Percentiles rank a stretch among this genome's conserved stretches.
Conservation (phyloP, 2,329 filamentous ascomycete genomes). For the Colletotrichum sp. region DNA sequence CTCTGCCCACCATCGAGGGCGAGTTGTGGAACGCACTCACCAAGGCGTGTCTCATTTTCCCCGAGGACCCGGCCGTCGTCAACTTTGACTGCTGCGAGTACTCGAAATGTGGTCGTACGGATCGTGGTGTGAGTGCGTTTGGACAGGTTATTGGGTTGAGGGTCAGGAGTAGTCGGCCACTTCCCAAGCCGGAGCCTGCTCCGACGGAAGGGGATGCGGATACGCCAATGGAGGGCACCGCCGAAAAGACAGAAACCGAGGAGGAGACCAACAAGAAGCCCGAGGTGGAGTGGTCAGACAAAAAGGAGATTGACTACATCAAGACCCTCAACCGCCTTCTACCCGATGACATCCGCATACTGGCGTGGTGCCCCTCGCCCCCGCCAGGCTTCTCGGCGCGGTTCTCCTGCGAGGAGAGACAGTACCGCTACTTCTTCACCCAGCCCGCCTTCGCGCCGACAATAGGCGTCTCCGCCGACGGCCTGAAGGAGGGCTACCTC, state of each 20-base stretch:
- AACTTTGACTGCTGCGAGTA: constrained; percentile 89
- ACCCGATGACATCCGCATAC: constrained; percentile 84
- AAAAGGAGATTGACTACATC: constrained; percentile 81
- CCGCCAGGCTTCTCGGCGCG: constrained; percentile 85
- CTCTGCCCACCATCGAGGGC: constrained; percentile 86
- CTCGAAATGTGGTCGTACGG: constrained; percentile 93
- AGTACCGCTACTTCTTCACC: constrained; percentile 98
- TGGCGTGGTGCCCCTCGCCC: constrained; percentile 90
- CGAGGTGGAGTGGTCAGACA: constrained; percentile 61
- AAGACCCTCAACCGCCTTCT: constrained; percentile 85
- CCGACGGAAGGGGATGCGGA: constrained; percentile 23
- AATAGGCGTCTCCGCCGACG: constrained; percentile 44
- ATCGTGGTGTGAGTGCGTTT: constrained; percentile 93
- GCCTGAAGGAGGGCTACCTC: constrained; percentile 73
- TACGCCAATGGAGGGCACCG: constrained; percentile 54
- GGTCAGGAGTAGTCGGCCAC: constrained; percentile 79
- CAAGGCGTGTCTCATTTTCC: constrained; percentile 82
- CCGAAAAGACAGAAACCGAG: constrained; percentile 27
- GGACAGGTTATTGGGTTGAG: constrained; percentile 89
- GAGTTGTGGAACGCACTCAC: constrained; percentile 90
- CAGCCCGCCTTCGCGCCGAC: constrained; percentile 85
- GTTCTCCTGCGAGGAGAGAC: constrained; percentile 89
- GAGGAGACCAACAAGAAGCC: constrained; percentile 27
- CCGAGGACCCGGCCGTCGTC: constrained; percentile 65
- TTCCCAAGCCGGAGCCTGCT: constrained; percentile 36